phyloP scores from a whole-genome alignment of 495 filamentous ascomycete species.

The Filosporella fistucella region DNA sequence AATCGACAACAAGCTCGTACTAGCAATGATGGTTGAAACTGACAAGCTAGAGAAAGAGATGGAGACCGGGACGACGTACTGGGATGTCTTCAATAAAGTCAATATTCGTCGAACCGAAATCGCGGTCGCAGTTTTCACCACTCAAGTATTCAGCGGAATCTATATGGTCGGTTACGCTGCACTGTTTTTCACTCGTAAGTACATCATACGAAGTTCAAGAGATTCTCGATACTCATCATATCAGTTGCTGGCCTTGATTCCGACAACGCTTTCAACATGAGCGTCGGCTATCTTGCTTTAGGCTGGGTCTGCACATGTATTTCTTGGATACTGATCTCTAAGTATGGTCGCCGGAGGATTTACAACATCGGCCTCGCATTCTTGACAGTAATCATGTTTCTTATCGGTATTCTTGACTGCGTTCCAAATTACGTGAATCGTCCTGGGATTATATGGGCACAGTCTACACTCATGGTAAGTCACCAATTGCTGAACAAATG shows the following conservation, averaged over 20 bases:
- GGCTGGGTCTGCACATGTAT: conserved; percentile 20
- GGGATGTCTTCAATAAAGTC: conserved; percentile 46
- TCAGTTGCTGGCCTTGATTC: conserved; percentile 58
- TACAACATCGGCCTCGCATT: conserved; percentile 44
- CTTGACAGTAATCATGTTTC: conserved; percentile 29
- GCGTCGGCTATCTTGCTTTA: conserved; percentile 50
- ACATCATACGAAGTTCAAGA: conserved; percentile 51
- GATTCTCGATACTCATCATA: conserved; percentile 67
- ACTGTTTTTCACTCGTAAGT: not conserved
- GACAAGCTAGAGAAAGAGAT: conserved; percentile 3
- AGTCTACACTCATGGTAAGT: conserved; percentile 44
- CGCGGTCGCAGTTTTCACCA: conserved; percentile 58
- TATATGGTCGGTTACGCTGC: not conserved
- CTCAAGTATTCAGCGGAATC: conserved; percentile 64
- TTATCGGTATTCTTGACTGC: conserved; percentile 30
- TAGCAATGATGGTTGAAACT: conserved; percentile 14
- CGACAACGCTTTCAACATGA: conserved; percentile 41
- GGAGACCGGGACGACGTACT: conserved; percentile 42
- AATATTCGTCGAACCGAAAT: conserved; percentile 53
- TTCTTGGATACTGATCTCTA: conserved; percentile 16
- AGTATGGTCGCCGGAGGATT: conserved; percentile 48
- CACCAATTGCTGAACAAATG: conserved; percentile 51
- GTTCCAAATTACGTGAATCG: not conserved
- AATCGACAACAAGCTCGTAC: conserved; percentile 1
- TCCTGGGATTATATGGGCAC: conserved; percentile 36